phyloP scores from a whole-genome alignment of 2,329 filamentous ascomycete species.

The Trichoderma guizhouense region DNA sequence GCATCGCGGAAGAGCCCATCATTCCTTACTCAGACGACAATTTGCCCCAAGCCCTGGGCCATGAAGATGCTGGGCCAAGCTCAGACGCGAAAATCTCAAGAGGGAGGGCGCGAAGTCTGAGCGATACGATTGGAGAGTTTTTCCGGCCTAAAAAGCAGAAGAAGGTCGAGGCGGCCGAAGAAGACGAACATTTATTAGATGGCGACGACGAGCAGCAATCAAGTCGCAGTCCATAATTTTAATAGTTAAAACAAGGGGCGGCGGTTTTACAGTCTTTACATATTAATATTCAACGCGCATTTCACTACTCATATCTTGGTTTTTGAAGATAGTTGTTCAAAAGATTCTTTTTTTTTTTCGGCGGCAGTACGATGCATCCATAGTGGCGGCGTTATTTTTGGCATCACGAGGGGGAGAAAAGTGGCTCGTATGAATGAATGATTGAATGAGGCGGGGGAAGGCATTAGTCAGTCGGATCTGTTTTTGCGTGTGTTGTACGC shows the following conservation, averaged over 20 bases:
- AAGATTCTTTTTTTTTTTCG: background rate
- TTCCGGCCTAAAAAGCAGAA: conserved; percentile 37
- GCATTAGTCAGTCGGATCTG: background rate
- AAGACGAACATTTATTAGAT: conserved; percentile 24
- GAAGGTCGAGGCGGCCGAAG: conserved; percentile 24
- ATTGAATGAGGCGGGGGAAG: background rate
- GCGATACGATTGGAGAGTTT: conserved; percentile 40
- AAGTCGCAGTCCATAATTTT: conserved; percentile 4
- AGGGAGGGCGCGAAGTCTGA: conserved; percentile 39
- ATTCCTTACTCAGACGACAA: conserved; percentile 29
- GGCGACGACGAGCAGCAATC: conserved; percentile 18
- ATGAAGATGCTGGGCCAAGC: conserved; percentile 21
- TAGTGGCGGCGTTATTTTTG: conserved; percentile 7
- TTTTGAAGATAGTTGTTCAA: background rate
- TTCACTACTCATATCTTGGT: background rate
- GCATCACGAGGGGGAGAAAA: background rate
- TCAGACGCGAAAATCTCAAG: conserved; percentile 23
- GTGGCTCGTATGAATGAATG: background rate
- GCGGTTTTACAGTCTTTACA: background rate
- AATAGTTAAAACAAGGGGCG: background rate
- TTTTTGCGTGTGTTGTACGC: background rate
- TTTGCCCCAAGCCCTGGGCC: conserved; percentile 23
- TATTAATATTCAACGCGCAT: conserved; percentile 2
- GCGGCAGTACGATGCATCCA: background rate
- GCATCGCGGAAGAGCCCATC: conserved; percentile 22